These are phyloP conservation scores for Xylariaceae sp. DNA, from an alignment of 2,329 filamentous ascomycete species.

Conservation along the genomic window DNA sequence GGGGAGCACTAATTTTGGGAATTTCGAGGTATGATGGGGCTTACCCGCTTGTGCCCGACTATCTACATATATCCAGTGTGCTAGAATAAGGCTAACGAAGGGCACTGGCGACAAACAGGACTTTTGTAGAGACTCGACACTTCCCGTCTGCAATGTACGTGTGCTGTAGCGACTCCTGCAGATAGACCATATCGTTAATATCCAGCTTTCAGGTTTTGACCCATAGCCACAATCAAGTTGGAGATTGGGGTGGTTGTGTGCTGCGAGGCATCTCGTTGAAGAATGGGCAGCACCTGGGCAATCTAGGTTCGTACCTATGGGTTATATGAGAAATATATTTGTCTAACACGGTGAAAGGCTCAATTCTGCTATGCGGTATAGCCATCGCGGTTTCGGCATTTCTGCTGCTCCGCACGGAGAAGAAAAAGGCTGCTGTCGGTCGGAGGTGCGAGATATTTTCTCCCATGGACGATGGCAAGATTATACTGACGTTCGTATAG, in stretches of 20 bases:
- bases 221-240: constrained; percentile 62
- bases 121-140: constrained; percentile 83
- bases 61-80: background rate
- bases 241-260: constrained; percentile 72
- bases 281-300: constrained; percentile 72
- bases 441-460: constrained; percentile 68
- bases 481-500: constrained; percentile 54
- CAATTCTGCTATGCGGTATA: constrained; percentile 80
- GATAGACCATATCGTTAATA: constrained; percentile 26
- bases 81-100: constrained; percentile 26
- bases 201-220: constrained; percentile 65
- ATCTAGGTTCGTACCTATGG: constrained; percentile 70
- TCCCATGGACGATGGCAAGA: background rate
- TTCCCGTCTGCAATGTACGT: constrained; percentile 85
- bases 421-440: constrained; percentile 92
- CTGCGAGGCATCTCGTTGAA: constrained; percentile 78
- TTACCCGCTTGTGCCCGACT: background rate
- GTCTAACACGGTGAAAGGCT: constrained; percentile 62
- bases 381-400: constrained; percentile 73
- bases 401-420: constrained; percentile 81
- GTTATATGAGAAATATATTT: background rate
- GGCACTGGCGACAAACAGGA: constrained; percentile 56
- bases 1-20: constrained; percentile 68
- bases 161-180: background rate
- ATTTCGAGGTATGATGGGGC: constrained; percentile 59